Evolutionary conservation across 352 stramenopile species (phyloP).

Genomic region (Pseudoperonospora humuli): DNA sequence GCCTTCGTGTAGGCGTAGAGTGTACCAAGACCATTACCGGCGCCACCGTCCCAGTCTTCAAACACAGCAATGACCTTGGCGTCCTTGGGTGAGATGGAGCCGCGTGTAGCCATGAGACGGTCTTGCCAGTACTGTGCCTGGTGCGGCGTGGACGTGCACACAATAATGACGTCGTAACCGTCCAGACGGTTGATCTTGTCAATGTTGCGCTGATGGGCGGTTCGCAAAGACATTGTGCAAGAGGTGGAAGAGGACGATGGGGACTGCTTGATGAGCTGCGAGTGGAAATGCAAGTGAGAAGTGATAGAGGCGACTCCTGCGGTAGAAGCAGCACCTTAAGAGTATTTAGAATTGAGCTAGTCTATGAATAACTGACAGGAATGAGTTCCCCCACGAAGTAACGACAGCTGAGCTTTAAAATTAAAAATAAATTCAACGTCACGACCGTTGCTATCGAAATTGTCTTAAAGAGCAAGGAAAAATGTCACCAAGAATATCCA

Average conservation of each 20-base stretch:
- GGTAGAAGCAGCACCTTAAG: too few relatives aligned
- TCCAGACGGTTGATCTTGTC: conserved; percentile 81
- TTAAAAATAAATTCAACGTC: too few relatives aligned
- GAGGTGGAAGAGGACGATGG: not conserved
- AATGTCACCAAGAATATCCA: too few relatives aligned
- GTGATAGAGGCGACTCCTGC: conserved; percentile 25
- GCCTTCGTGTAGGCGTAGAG: conserved; percentile 96
- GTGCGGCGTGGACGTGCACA: conserved; percentile 95
- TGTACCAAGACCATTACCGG: conserved; percentile 94
- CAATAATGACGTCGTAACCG: conserved; percentile 94
- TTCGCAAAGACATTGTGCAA: conserved; percentile 23
- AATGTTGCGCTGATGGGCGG: conserved; percentile 70
- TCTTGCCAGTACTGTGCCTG: conserved; percentile 97
- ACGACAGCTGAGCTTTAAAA: too few relatives aligned
- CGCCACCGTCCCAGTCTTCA: conserved; percentile 94
- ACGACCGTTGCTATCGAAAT: too few relatives aligned
- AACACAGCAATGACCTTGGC: conserved; percentile 93
- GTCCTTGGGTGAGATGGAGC: conserved; percentile 67
- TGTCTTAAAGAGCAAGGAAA: too few relatives aligned
- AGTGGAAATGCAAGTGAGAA: conserved; percentile 27
- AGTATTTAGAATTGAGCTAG: too few relatives aligned
- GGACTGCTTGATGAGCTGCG: conserved; percentile 10
- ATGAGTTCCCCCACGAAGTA: too few relatives aligned
- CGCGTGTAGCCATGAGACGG: conserved; percentile 84
- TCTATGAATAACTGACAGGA: too few relatives aligned